phyloP scores from a whole-genome alignment of 1,284 basidiomycete genomes.

The Leccinum solheimii region DNA sequence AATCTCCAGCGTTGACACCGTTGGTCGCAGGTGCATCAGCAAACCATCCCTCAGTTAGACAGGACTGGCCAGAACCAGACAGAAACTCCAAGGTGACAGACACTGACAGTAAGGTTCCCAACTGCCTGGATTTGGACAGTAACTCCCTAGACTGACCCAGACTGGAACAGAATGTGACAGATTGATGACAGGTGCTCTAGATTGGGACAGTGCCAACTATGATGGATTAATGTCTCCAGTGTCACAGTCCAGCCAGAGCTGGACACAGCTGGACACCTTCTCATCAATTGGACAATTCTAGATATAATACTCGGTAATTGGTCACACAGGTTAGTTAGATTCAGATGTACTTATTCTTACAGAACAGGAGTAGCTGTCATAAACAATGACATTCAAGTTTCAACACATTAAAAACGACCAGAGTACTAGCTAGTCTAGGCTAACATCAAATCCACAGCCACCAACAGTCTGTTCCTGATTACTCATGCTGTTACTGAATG shows the following conservation, averaged over 20 bases:
- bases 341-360: background rate
- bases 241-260: background rate
- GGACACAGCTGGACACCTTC: background rate
- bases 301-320: background rate
- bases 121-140: background rate
- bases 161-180: background rate
- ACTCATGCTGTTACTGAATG: background rate
- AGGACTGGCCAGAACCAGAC: background rate
- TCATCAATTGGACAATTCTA: background rate
- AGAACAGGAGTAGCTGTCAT: background rate
- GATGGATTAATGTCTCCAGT: background rate
- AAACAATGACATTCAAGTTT: background rate
- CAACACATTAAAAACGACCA: background rate
- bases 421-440: background rate
- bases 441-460: background rate
- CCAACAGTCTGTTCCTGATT: background rate
- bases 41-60: background rate
- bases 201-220: background rate
- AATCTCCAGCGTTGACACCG: slow-evolving; percentile 87
- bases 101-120: background rate
- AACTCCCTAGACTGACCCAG: background rate
- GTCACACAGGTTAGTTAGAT: background rate
- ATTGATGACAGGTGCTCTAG: background rate
- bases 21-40: slow-evolving; percentile 49
- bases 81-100: background rate